Conservation (phyloP, 2,329 filamentous ascomycete genomes). For the Allantophomopsis lycopodina region DNA sequence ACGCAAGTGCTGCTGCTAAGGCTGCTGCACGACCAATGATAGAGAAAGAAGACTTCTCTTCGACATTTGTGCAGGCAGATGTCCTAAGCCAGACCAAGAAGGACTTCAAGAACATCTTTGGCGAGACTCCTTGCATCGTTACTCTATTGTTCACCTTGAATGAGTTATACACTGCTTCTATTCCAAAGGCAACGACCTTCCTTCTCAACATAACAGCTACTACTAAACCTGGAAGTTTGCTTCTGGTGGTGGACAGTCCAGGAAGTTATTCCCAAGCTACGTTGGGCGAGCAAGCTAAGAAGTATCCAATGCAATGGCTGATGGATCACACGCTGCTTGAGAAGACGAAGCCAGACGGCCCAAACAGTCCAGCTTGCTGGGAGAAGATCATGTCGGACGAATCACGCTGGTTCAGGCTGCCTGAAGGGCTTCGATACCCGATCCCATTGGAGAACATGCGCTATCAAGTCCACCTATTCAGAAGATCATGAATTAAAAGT, state of each 20-base stretch:
- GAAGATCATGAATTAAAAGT: constrained; percentile 15
- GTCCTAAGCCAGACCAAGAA: constrained; percentile 26
- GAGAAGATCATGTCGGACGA: constrained; percentile 63
- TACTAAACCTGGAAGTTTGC: constrained; percentile 43
- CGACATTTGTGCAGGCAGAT: constrained; percentile 32
- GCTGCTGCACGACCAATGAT: constrained; percentile 32
- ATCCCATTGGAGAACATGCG: constrained; percentile 89
- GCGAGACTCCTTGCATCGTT: constrained; percentile 37
- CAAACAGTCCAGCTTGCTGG: constrained; percentile 38
- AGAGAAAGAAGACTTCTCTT: constrained; percentile 20
- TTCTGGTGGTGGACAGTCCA: constrained; percentile 85
- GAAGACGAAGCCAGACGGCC: constrained; percentile 22
- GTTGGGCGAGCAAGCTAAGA: constrained; percentile 43
- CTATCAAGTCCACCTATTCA: constrained; percentile 81
- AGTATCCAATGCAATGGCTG: constrained; percentile 90
- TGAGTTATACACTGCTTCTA: constrained; percentile 73
- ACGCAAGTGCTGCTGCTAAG: constrained; percentile 32
- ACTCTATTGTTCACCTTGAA: constrained; percentile 92
- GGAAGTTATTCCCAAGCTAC: constrained; percentile 82
- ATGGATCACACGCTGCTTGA: constrained; percentile 65
- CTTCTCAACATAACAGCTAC: constrained; percentile 52
- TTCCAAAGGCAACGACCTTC: constrained; percentile 61
- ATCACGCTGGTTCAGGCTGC: constrained; percentile 73
- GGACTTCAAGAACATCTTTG: constrained; percentile 17
- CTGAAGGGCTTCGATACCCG: constrained; percentile 56